Evolutionary conservation across 345 rosid species (phyloP).

Genomic region (Linum usitatissimum): DNA sequence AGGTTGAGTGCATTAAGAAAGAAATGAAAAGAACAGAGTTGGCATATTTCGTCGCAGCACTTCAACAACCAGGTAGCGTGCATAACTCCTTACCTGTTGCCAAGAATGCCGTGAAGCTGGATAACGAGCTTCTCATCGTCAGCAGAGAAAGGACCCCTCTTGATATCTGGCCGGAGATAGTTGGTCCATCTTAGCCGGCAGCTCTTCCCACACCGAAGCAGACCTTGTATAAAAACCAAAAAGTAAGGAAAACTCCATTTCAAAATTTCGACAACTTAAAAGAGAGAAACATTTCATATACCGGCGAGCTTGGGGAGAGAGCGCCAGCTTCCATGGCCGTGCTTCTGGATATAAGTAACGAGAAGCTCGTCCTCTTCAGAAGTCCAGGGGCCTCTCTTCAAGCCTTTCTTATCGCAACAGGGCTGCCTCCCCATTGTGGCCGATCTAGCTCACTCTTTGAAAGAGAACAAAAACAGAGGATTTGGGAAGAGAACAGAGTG

Average conservation of each 20-base stretch:
- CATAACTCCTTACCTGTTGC: slow-evolving; percentile 54
- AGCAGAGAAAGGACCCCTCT: slow-evolving; percentile 73
- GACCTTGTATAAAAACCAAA: slow-evolving; percentile 31
- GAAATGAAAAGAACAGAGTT: neutral
- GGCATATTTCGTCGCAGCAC: too few relatives aligned
- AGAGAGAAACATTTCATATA: neutral
- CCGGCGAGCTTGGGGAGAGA: slow-evolving; percentile 29
- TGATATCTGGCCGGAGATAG: slow-evolving; percentile 90
- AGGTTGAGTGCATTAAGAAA: neutral
- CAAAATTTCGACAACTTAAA: neutral
- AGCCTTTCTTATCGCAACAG: slow-evolving; percentile 28
- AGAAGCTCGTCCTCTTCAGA: slow-evolving; percentile 28
- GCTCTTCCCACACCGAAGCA: slow-evolving; percentile 93
- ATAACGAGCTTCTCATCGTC: slow-evolving; percentile 92
- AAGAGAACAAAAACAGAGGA: neutral
- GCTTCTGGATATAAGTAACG: slow-evolving; percentile 15
- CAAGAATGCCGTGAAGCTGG: slow-evolving; percentile 91
- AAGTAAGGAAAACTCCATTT: neutral
- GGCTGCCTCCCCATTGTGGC: slow-evolving; percentile 25
- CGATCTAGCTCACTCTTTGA: too few relatives aligned
- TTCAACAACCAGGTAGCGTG: neutral
- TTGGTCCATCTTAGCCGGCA: slow-evolving; percentile 97
- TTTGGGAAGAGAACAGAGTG: neutral
- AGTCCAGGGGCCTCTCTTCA: slow-evolving; percentile 33
- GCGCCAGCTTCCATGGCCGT: slow-evolving; percentile 35